These are phyloP conservation scores for Dujonia santamariae DNA, from an alignment of 1,139 yeast species.

Conservation along the genomic window DNA sequence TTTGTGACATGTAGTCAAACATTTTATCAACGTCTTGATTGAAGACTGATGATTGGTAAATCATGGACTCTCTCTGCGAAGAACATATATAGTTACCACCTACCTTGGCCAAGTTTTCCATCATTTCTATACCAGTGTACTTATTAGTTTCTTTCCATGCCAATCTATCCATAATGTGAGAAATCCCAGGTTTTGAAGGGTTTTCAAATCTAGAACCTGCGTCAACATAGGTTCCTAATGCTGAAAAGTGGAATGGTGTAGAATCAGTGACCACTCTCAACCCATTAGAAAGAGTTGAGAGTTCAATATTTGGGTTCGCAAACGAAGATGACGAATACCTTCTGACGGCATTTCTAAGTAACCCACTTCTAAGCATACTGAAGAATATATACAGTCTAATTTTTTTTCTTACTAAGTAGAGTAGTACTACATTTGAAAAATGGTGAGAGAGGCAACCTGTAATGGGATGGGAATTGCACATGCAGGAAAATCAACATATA, in stretches of 20 bases:
- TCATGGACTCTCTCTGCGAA: slow-evolving; percentile 85
- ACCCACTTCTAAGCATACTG: slow-evolving; percentile 3
- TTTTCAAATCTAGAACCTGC: slow-evolving; percentile 88
- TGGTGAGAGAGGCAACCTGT: too few relatives aligned
- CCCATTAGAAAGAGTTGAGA: slow-evolving; percentile 71
- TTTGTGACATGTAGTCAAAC: slow-evolving; percentile 78
- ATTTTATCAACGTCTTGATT: slow-evolving; percentile 80
- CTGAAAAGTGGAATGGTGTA: slow-evolving; percentile 87
- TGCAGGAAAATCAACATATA: too few relatives aligned
- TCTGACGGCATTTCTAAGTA: slow-evolving; percentile 2
- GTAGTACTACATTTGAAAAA: too few relatives aligned
- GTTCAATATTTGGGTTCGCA: slow-evolving; percentile 27
- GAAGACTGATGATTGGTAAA: slow-evolving; percentile 94
- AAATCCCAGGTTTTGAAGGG: slow-evolving; percentile 57
- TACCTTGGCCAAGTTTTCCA: slow-evolving; percentile 67
- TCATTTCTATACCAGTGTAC: slow-evolving; percentile 65
- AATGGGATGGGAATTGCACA: too few relatives aligned
- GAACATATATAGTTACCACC: slow-evolving; percentile 97
- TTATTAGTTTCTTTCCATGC: slow-evolving; percentile 80
- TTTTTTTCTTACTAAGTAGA: too few relatives aligned
- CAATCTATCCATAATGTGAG: slow-evolving; percentile 81
- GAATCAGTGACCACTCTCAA: slow-evolving; percentile 80
- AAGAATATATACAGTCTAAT: too few relatives aligned
- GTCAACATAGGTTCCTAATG: slow-evolving; percentile 83
- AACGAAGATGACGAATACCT: slow-evolving; percentile 6